Percentiles rank a stretch among this genome's conserved stretches.
Evolutionary conservation across 2,329 filamentous ascomycete species (phyloP).

Genomic region (Xylaria multiplex): DNA sequence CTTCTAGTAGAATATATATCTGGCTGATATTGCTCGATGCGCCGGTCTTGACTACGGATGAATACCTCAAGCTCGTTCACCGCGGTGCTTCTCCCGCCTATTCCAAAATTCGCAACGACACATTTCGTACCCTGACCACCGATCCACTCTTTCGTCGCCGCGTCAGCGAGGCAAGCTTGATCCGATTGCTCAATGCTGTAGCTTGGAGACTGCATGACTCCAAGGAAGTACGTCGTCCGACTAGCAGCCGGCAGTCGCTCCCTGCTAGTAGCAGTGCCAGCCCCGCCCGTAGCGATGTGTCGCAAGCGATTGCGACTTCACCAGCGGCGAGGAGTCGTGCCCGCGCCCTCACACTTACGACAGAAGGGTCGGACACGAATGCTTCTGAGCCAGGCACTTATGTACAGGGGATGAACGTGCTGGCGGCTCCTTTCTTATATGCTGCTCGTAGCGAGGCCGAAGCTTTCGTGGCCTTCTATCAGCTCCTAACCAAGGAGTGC

Average conservation of each 20-base stretch:
- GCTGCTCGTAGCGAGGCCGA: constrained; percentile 93
- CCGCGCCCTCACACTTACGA: constrained; percentile 69
- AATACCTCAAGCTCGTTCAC: constrained; percentile 89
- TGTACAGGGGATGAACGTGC: constrained; percentile 98
- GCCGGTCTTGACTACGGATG: constrained; percentile 83
- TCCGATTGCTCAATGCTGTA: constrained; percentile 91
- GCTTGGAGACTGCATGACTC: constrained; percentile 93
- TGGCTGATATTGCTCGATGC: constrained; percentile 95
- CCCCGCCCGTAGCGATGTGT: constrained; percentile 53
- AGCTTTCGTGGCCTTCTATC: constrained; percentile 90
- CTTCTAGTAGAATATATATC: constrained; percentile 90
- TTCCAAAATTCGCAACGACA: constrained; percentile 97
- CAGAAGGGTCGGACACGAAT: constrained; percentile 70
- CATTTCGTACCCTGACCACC: constrained; percentile 94
- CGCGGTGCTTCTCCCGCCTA: constrained; percentile 94
- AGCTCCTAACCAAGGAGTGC: constrained; percentile 85
- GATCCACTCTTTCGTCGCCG: constrained; percentile 96
- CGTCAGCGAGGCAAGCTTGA: constrained; percentile 94
- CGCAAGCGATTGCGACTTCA: constrained; percentile 54
- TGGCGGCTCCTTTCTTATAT: constrained; percentile 95
- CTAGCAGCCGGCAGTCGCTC: constrained; percentile 46
- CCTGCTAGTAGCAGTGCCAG: constrained; percentile 51
- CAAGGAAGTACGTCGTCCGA: constrained; percentile 59
- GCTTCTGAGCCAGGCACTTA: constrained; percentile 81
- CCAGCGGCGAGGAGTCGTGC: constrained; percentile 61